Conservation (phyloP, 2,329 filamentous ascomycete genomes). For the Fusarium beomiforme region DNA sequence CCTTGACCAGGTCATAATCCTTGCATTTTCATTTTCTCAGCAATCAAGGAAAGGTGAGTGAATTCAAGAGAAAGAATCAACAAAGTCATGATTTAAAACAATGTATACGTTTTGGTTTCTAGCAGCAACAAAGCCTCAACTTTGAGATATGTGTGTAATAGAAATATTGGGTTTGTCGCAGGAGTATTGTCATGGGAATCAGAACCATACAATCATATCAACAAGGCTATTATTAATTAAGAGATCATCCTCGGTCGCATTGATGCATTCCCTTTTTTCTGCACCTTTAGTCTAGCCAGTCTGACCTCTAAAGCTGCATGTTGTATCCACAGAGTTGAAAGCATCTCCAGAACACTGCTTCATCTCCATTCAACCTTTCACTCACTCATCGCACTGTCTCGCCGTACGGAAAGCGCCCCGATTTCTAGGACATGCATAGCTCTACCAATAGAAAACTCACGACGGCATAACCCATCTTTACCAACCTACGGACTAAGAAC, state of each 20-base stretch:
- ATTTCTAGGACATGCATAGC: constrained; percentile 18
- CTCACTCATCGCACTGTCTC: constrained; percentile 23
- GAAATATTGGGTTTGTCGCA: not conserved
- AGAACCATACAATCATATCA: no score
- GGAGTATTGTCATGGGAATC: no score
- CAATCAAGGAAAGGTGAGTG: constrained; percentile 10
- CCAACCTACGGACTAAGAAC: constrained; percentile 19
- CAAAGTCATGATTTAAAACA: constrained; percentile 10
- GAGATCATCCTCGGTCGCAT: not conserved
- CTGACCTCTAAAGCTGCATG: constrained; percentile 20
- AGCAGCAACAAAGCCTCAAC: not conserved
- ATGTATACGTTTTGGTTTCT: no score
- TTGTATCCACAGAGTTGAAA: constrained; percentile 20
- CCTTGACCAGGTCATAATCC: constrained; percentile 14
- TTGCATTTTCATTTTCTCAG: constrained; percentile 13
- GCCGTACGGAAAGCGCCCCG: constrained; percentile 28
- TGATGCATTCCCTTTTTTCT: not conserved
- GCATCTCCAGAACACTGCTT: not conserved
- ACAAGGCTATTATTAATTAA: no score
- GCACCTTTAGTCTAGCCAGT: constrained; percentile 3
- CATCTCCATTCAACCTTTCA: not conserved
- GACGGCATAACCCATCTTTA: constrained; percentile 5
- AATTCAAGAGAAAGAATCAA: not conserved
- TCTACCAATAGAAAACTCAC: constrained; percentile 23
- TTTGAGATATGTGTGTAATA: not conserved